A percentile compares a stretch with the other conserved stretches of the same genome.
These are phyloP conservation scores for Podila clonocystis DNA, from an alignment of 192 early-diverging fungal species.

Conservation along the genomic window DNA sequence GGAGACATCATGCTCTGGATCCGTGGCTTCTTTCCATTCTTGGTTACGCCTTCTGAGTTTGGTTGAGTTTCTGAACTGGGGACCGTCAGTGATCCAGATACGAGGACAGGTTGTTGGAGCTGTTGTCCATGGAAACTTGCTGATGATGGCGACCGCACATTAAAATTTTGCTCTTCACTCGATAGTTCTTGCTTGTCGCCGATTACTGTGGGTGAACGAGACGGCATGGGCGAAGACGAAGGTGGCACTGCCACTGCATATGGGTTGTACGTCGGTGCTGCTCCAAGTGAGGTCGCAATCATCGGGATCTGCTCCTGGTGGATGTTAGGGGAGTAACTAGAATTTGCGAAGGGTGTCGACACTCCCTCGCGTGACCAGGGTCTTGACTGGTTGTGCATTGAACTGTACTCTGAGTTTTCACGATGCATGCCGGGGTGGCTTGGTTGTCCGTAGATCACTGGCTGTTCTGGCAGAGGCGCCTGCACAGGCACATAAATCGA, in stretches of 20 bases:
- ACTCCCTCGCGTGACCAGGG: not conserved
- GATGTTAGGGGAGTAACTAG: not conserved
- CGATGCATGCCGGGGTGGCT: not conserved
- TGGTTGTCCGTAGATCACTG: not conserved
- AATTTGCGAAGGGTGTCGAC: not conserved
- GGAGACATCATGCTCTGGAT: slow-evolving; percentile 22
- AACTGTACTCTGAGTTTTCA: not conserved
- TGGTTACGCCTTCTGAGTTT: not conserved
- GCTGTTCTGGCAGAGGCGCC: not conserved
- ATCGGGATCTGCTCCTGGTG: not conserved
- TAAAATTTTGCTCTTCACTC: not conserved
- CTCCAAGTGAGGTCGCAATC: not conserved
- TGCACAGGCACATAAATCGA: not conserved
- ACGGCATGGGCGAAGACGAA: not conserved
- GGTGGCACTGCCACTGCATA: not conserved
- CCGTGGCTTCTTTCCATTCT: slow-evolving; percentile 1
- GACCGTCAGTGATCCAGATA: not conserved
- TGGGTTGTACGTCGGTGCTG: not conserved
- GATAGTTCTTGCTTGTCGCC: slow-evolving; percentile 11
- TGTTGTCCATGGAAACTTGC: not conserved
- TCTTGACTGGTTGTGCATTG: not conserved
- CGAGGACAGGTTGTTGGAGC: not conserved
- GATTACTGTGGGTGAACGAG: not conserved
- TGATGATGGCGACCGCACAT: not conserved
- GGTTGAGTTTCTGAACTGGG: not conserved